These are phyloP conservation scores for Plasmodium fragile DNA, from an alignment of 169 alveolate species.

Conservation along the genomic window DNA sequence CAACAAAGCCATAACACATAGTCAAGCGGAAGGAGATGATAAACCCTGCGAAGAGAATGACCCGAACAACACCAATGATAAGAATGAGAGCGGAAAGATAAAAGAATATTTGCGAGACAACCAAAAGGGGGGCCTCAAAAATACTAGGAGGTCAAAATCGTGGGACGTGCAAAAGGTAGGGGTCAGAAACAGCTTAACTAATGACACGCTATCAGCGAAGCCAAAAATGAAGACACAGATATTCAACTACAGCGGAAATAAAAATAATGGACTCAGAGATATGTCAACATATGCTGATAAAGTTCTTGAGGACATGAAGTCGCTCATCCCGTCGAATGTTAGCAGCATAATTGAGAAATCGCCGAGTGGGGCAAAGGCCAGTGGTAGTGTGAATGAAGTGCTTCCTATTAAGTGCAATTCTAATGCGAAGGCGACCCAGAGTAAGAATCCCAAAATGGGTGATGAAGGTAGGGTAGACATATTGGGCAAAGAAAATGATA, in stretches of 20 bases:
- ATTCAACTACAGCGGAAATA: conserved; percentile 57
- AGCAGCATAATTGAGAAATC: background rate
- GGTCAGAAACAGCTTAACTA: background rate
- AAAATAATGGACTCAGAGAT: conserved; percentile 70
- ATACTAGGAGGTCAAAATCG: conserved; percentile 36
- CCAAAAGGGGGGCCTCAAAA: background rate
- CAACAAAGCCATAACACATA: background rate
- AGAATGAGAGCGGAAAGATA: background rate
- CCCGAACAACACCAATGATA: background rate
- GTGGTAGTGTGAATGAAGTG: background rate
- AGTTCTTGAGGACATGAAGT: conserved; percentile 68
- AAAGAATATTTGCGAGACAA: background rate
- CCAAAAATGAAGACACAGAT: conserved; percentile 43
- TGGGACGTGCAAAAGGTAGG: conserved; percentile 23
- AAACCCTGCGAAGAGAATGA: background rate
- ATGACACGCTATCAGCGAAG: background rate
- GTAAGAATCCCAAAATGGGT: background rate
- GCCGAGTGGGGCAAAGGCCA: background rate
- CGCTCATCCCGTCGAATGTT: conserved; percentile 53
- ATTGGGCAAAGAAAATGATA: background rate
- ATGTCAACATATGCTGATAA: conserved; percentile 75
- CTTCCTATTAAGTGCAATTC: background rate
- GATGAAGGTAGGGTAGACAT: background rate
- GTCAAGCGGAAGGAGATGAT: background rate
- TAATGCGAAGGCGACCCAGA: background rate